A percentile compares a stretch with the other conserved stretches of the same genome.
Conservation (phyloP, 305 asterid genomes). For the Nicotiana rustica region DNA sequence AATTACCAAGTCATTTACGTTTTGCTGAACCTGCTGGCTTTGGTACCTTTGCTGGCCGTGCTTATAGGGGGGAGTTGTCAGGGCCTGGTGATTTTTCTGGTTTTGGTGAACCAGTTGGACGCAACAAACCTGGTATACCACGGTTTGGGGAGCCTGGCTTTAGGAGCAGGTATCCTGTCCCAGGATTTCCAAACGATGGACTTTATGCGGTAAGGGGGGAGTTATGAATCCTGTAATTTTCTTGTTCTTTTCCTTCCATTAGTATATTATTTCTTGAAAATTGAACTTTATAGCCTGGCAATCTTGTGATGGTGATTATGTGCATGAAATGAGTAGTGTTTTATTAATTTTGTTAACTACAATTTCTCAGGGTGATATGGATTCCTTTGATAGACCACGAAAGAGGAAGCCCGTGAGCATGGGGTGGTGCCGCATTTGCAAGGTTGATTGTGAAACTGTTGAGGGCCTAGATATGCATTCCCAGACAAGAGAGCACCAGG, state of each 20-base stretch:
- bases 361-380: conserved; percentile 63
- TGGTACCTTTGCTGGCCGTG: conserved; percentile 63
- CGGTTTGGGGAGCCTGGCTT: conserved; percentile 70
- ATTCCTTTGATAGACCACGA: conserved; percentile 67
- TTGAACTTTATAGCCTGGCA: conserved; percentile 19
- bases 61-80: conserved; percentile 53
- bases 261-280: conserved; percentile 28
- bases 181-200: conserved; percentile 59
- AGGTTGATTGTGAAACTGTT: conserved; percentile 82
- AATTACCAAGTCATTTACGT: conserved; percentile 54
- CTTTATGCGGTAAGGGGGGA: conserved; percentile 58
- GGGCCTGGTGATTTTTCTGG: conserved; percentile 58
- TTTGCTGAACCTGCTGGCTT: conserved; percentile 56
- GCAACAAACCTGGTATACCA: conserved; percentile 52
- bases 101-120: conserved; percentile 56
- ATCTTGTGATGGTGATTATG: conserved; percentile 31
- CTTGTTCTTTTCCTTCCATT: conserved; percentile 12
- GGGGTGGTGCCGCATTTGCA: conserved; percentile 95
- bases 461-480: conserved; percentile 89
- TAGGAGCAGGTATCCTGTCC: conserved; percentile 66
- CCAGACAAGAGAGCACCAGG: conserved; percentile 93
- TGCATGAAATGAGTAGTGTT: conserved; percentile 10
- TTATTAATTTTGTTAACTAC: background rate
- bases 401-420: conserved; percentile 68
- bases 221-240: conserved; percentile 29